Conservation (phyloP, 768 basidiomycete species). For the Hygrophorus pudorinus region DNA sequence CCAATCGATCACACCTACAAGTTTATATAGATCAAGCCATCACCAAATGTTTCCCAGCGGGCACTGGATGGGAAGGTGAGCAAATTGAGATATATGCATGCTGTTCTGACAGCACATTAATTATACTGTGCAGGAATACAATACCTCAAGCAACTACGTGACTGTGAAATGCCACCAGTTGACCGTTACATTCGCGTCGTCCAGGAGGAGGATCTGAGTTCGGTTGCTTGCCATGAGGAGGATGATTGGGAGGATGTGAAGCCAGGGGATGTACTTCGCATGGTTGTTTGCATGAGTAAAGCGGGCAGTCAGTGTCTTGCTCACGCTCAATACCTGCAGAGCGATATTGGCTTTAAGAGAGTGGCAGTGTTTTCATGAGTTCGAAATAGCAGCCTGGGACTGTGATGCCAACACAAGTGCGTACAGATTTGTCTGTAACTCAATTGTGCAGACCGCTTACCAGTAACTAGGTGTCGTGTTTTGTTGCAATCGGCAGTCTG, state of each 20-base stretch:
- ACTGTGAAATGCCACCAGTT: conserved; percentile 3
- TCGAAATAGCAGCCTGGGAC: conserved; percentile 16
- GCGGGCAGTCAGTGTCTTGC: conserved; percentile 12
- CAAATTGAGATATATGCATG: too few species aligned
- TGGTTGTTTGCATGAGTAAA: conserved; percentile 17
- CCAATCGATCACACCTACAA: conserved; percentile 14
- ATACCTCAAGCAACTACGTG: conserved; percentile 10
- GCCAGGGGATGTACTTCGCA: conserved; percentile 4
- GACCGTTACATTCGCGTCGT: conserved; percentile 15
- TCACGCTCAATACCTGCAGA: conserved; percentile 14
- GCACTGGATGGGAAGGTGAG: conserved; percentile 17
- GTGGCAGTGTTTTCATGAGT: conserved; percentile 18
- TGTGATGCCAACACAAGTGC: conserved; percentile 12
- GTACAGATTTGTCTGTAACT: conserved; percentile 1
- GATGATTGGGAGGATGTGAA: conserved; percentile 9
- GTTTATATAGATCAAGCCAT: conserved; percentile 13
- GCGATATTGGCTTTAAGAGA: conserved; percentile 18
- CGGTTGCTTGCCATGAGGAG: conserved; percentile 5
- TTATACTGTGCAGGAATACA: conserved; percentile 5
- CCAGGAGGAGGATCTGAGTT: not conserved
- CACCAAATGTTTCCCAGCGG: conserved; percentile 9
- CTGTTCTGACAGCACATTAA: not conserved
- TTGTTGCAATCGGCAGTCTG: conserved; percentile 13
- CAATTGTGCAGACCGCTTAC: not conserved
- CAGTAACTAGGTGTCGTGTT: conserved; percentile 12